These are phyloP conservation scores for Phialophora macrospora DNA, from an alignment of 2,329 filamentous ascomycete genomes.

Conservation along the genomic window DNA sequence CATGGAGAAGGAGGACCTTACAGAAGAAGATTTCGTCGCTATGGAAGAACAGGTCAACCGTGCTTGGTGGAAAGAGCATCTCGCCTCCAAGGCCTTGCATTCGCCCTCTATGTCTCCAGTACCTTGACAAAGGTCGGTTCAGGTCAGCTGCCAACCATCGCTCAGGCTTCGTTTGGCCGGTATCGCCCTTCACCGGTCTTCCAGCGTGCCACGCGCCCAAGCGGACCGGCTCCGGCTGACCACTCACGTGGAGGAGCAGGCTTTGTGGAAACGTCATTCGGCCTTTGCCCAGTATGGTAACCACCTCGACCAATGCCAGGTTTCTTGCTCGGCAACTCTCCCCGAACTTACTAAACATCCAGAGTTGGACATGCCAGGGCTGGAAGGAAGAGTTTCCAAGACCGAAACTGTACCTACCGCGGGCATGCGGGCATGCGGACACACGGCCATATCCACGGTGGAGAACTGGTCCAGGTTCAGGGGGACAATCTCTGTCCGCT, in stretches of 20 bases:
- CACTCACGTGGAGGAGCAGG: not conserved
- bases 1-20: conserved; percentile 8
- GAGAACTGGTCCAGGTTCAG: not conserved
- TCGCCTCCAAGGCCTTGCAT: conserved; percentile 1
- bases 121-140: not conserved
- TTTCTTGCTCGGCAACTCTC: not conserved
- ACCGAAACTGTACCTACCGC: not conserved
- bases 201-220: not conserved
- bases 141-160: not conserved
- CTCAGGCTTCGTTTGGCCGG: not conserved
- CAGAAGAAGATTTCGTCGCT: conserved; percentile 9
- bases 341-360: not conserved
- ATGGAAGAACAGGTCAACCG: conserved; percentile 15
- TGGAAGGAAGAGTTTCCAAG: not conserved
- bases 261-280: not conserved
- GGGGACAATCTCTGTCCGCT: not conserved
- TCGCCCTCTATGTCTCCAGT: conserved; percentile 5
- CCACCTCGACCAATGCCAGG: not conserved
- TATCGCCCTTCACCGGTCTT: not conserved
- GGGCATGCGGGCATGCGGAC: no score
- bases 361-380: not conserved
- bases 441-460: not conserved
- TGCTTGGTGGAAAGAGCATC: conserved; percentile 13
- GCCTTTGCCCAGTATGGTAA: not conserved
- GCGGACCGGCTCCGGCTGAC: not conserved